Conservation (phyloP, 192 early-diverging fungal species). For the Gonapodya prolifera region DNA sequence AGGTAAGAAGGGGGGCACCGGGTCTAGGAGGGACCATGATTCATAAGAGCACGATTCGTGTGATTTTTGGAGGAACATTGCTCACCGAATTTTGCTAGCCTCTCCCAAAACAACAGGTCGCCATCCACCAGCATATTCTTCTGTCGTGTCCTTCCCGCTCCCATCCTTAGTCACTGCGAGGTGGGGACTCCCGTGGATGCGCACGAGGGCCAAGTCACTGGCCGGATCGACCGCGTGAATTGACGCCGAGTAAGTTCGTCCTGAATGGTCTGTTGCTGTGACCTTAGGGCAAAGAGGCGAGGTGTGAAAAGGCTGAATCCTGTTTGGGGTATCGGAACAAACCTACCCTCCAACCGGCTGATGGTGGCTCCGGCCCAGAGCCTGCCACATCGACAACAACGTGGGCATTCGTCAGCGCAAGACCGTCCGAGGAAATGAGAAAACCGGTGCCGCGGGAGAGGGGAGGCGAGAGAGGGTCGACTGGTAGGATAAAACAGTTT, state of each 20-base stretch:
- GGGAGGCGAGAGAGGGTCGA: not conserved
- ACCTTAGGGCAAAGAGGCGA: not conserved
- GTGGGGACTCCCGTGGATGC: not conserved
- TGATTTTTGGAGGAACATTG: not conserved
- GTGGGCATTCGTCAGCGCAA: not conserved
- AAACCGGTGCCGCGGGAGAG: not conserved
- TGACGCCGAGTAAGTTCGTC: not conserved
- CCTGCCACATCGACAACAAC: not conserved
- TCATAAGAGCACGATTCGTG: not conserved
- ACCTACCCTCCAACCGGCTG: not conserved
- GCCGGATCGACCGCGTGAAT: not conserved
- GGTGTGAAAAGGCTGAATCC: not conserved
- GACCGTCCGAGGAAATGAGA: not conserved
- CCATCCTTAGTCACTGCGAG: not conserved
- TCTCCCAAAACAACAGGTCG: not conserved
- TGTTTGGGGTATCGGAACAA: not conserved
- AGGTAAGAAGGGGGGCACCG: not conserved
- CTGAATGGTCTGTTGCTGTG: not conserved
- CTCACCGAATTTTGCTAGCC: not conserved
- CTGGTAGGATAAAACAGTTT: too few species aligned
- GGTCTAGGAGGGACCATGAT: not conserved
- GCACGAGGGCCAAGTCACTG: not conserved
- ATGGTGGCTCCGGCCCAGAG: too few species aligned
- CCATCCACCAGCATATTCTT: too few species aligned
- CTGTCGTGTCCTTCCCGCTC: not conserved